Evolutionary conservation across 108 stramenopile species (phyloP), one percentile per base, ranked within the genome.

Genomic region (Cyclotella baltica): DNA sequence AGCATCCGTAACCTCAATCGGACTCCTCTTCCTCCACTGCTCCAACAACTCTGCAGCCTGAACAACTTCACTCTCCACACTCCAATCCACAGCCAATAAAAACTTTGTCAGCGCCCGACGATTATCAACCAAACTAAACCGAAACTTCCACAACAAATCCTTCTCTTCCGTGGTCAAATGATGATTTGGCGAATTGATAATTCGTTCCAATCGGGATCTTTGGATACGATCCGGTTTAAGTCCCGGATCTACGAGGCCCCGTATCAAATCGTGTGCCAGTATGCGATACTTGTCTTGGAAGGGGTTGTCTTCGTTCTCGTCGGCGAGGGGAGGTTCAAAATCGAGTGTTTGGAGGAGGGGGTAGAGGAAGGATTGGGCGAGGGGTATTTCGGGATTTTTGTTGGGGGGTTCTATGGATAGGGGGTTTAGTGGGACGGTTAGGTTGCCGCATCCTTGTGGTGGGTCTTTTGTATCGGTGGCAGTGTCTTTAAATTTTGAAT

Each of bases 281-380:
- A 96, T 93, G 20, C 98, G 84, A 79, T 98, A 98, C 81, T 98
- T 98, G 51, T 98, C 97, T 82, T 99, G 98, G 50, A 93, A 89
- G 2, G 91, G 90, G 48, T 90, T 94, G 70, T 90, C 91, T 64
- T 86, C 80, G 40, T 75, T 70, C 20, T 84, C 83, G 38, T 80
- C 78, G 16, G 80, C 51, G 10, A 81, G 55, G 0, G 80, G 80
- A 31, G 78, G 78, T 75, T 93, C 92, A 63, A 88, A 81, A 63
- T 93, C 92, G 30, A 92, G 69, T 74, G 90, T 90, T 53, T 86
- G 87, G 3, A 91, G 81, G 0, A 89, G 55, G 15, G 77, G 77
- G 34, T 75, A 81, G 0, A 81, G 67, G 48, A 81, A 81, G 19
- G 73, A 23, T 46, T 73, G 68, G 6, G 79, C 53, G 4, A 33